phyloP scores from a whole-genome alignment of 2,329 filamentous ascomycete genomes.

The Stenocarpella maydis region DNA sequence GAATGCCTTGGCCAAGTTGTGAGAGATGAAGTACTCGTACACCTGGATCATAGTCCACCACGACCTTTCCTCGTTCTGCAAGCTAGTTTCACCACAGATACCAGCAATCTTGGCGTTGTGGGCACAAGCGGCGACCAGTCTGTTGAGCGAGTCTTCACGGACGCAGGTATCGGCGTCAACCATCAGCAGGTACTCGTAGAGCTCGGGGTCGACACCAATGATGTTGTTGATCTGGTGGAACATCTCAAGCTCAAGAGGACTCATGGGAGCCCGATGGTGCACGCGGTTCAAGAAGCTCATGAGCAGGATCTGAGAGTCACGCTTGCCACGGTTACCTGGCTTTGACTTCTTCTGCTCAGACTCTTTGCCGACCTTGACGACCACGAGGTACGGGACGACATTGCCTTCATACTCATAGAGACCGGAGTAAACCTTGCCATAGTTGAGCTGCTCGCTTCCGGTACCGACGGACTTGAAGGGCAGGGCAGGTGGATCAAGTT shows the following conservation, averaged over 20 bases:
- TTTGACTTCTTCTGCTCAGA: conserved; percentile 91
- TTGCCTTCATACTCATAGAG: conserved; percentile 98
- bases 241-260: conserved; percentile 94
- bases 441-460: conserved; percentile 93
- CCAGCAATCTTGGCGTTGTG: conserved; percentile 96
- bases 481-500: conserved; percentile 91
- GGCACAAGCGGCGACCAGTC: conserved; percentile 89
- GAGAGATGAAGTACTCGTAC: conserved; percentile 99
- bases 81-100: conserved; percentile 95
- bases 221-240: conserved; percentile 99
- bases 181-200: conserved; percentile 98
- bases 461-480: conserved; percentile 93
- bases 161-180: conserved; percentile 98
- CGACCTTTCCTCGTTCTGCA: conserved; percentile 92
- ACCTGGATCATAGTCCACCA: conserved; percentile 99
- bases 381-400: conserved; percentile 93
- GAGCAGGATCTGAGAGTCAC: conserved; percentile 93
- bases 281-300: conserved; percentile 99
- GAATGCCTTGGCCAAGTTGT: conserved; percentile 95
- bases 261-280: conserved; percentile 93
- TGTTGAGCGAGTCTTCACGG: conserved; percentile 88
- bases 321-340: conserved; percentile 97
- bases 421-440: conserved; percentile 97
- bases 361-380: conserved; percentile 97
- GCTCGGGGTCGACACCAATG: conserved; percentile 94